phyloP scores from a whole-genome alignment of 495 filamentous ascomycete species.

The Pyrenula aspistea region DNA sequence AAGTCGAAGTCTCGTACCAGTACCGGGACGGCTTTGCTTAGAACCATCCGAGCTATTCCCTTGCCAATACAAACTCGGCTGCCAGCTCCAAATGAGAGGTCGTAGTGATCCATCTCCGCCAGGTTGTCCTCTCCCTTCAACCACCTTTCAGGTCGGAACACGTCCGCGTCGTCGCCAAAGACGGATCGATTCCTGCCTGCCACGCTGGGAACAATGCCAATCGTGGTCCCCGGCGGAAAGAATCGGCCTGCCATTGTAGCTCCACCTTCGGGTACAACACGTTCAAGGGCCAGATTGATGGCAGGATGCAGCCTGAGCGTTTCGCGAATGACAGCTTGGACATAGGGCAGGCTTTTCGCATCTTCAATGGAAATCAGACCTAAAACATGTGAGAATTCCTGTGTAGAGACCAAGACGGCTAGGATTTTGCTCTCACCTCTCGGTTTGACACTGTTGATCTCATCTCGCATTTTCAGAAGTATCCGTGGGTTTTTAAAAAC shows the following conservation, averaged over 20 bases:
- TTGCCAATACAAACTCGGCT: constrained; percentile 42
- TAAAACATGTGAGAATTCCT: background rate
- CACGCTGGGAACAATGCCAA: constrained; percentile 45
- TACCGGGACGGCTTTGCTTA: constrained; percentile 34
- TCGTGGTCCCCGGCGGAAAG: constrained; percentile 26
- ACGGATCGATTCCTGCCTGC: constrained; percentile 35
- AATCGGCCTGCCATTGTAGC: constrained; percentile 34
- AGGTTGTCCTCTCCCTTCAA: constrained; percentile 30
- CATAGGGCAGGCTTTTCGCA: constrained; percentile 36
- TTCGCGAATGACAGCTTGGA: constrained; percentile 51
- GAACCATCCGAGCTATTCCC: constrained; percentile 32
- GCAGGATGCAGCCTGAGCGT: constrained; percentile 46
- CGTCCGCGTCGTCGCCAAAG: constrained; percentile 53
- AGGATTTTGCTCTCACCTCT: background rate
- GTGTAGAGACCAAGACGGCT: background rate
- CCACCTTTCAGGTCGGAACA: constrained; percentile 55
- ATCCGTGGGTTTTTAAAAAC: background rate
- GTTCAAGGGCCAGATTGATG: constrained; percentile 37
- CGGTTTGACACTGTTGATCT: background rate
- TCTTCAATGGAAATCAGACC: constrained; percentile 25
- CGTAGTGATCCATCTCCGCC: constrained; percentile 35
- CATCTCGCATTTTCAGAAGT: background rate
- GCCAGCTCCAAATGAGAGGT: constrained; percentile 35
- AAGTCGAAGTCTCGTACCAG: constrained; percentile 33
- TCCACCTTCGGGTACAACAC: constrained; percentile 38